Percentiles rank a stretch among this genome's conserved stretches.
phyloP scores from a whole-genome alignment of 495 filamentous ascomycete genomes.

The Hypomontagnella submonticulosa region DNA sequence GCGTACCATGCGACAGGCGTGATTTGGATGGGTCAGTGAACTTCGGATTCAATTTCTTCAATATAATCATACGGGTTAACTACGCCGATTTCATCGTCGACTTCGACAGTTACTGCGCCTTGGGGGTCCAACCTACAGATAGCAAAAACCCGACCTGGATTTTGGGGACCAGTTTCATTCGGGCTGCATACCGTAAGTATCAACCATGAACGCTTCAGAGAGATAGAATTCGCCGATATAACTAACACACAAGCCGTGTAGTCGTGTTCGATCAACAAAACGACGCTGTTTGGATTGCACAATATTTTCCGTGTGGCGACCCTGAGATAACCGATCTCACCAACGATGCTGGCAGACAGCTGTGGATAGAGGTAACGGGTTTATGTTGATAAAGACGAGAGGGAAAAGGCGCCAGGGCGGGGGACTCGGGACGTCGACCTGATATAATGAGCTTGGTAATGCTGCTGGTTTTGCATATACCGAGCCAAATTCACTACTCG shows the following conservation, averaged over 20 bases:
- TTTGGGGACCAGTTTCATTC: conserved; percentile 57
- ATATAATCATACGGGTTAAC: conserved; percentile 56
- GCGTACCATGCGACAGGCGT: conserved; percentile 52
- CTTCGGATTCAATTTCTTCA: conserved; percentile 57
- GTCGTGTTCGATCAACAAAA: conserved; percentile 60
- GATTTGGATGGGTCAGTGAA: conserved; percentile 53
- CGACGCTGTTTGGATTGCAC: conserved; percentile 58
- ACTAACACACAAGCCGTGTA: conserved; percentile 29
- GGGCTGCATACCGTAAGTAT: conserved; percentile 56
- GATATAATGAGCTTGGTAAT: no score
- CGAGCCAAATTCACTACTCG: neutral
- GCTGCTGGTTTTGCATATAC: no score
- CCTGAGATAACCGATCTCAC: conserved; percentile 43
- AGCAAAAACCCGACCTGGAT: conserved; percentile 49
- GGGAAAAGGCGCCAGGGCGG: neutral
- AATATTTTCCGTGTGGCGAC: conserved; percentile 56
- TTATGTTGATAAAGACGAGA: conserved; percentile 31
- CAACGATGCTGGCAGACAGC: conserved; percentile 41
- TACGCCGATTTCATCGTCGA: conserved; percentile 59
- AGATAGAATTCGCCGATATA: neutral
- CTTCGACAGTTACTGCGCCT: conserved; percentile 51
- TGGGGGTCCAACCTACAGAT: conserved; percentile 56
- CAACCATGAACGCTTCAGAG: neutral
- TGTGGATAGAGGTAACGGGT: conserved; percentile 45
- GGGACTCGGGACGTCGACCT: no score